Base-by-base conservation (phyloP, 805 yeast genomes). In the Starmerella vitae region DNA sequence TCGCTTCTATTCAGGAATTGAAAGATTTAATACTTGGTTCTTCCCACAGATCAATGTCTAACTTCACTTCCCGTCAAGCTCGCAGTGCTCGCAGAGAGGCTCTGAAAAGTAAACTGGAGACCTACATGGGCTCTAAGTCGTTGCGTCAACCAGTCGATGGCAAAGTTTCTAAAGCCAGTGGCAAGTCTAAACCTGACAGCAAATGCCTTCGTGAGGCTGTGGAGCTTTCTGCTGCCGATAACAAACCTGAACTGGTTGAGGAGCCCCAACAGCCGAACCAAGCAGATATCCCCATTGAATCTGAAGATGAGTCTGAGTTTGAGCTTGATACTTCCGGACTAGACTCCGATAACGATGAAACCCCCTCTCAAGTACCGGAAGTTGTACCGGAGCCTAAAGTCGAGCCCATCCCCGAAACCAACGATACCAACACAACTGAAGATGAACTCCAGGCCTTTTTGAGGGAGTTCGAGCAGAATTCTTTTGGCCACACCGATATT, bases 21-120 rank as follows among this genome's bases (percentile, higher is more conserved):
- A 7, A 22, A 7, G 10, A 8, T 22, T 8, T 27, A 27, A 6
- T 27, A 14, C 14, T 14, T 8, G 10, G 14, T 27, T 27, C 14
- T 14, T 27, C 10, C 7, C 6, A 12, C 30, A 8, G 10, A 10
- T 12, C n/a, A 6, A 27, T 27, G 30, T 10, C 30, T 14, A 10
- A n/a, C 6, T 27, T 17, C 14, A 27, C 17, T 25, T 33, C 38
- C 28, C 21, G 44, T 21, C 33, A 36, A 18, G 41, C 37, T 7
- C 40, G 46, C 3, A 43, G 46, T 26, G 46, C 46, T 7, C 37
- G 43, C 28, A 40, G 43, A 14, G 46, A 43, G 27, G 46, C 46
- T 10, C n/a, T 43, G 20, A 31, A 31, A 26, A 8, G 26, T 15
- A 19, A 20, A 17, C 25, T 13, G 8, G 34, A 20, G n/a, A 14